Conservation (phyloP, 176 grass and related monocot species). For the Saccharum spontaneum region DNA sequence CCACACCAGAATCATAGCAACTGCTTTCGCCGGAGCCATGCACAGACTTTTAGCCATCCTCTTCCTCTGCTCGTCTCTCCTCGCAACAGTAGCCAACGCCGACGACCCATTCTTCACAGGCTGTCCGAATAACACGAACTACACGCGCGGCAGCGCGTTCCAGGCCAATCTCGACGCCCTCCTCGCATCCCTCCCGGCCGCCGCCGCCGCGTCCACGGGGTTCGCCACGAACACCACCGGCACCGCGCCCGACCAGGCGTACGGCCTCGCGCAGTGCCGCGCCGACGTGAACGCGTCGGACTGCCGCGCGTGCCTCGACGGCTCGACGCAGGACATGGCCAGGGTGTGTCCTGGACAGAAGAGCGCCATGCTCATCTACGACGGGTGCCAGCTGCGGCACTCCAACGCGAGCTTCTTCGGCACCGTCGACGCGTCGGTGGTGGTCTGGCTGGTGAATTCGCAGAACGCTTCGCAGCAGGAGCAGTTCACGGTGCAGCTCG, state of each 20-base stretch:
- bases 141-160: too few species aligned
- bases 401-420: slow-evolving; percentile 46
- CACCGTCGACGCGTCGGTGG: background rate
- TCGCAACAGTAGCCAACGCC: too few species aligned
- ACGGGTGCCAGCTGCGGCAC: slow-evolving; percentile 42
- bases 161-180: too few species aligned
- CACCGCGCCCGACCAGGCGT: slow-evolving; percentile 11
- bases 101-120: too few species aligned
- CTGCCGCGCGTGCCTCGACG: slow-evolving; percentile 40
- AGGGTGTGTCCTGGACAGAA: slow-evolving; percentile 28
- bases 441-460: rapidly evolving
- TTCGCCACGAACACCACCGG: slow-evolving; percentile 36
- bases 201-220: background rate
- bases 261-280: slow-evolving; percentile 61
- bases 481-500: background rate
- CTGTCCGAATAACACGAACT: too few species aligned
- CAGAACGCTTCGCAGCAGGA: background rate
- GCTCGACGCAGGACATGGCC: background rate
- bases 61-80: too few species aligned
- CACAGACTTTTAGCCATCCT: too few species aligned
- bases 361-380: background rate
- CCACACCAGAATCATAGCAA: too few species aligned
- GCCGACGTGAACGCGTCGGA: slow-evolving; percentile 25
- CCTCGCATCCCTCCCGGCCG: too few species aligned
- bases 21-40: too few species aligned